Percentiles rank a stretch among this genome's conserved stretches.
Conservation (phyloP, 768 basidiomycete species). For the Phaeotremella skinneri region DNA sequence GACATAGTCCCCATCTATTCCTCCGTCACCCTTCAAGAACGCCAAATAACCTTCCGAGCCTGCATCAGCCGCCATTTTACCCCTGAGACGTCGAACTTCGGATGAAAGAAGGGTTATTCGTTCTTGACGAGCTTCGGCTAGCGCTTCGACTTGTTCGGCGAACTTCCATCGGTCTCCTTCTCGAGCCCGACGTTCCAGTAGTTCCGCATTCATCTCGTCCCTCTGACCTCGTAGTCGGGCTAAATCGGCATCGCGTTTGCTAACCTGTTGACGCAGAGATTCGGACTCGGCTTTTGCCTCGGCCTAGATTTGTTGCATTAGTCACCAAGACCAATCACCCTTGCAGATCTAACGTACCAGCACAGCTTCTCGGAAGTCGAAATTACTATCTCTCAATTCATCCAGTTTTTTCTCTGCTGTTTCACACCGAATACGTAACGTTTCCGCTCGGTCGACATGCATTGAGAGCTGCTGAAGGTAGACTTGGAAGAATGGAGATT, state of each 20-base stretch:
- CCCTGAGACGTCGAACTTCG: conserved; percentile 70
- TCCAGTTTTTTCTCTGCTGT: conserved; percentile 42
- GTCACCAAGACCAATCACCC: neutral
- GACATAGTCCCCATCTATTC: conserved; percentile 51
- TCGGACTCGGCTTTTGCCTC: conserved; percentile 53
- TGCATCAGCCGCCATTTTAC: conserved; percentile 69
- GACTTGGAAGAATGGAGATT: conserved; percentile 57
- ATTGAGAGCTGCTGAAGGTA: conserved; percentile 60
- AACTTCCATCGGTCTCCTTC: conserved; percentile 63
- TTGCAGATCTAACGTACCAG: conserved; percentile 1
- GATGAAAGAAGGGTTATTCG: conserved; percentile 69
- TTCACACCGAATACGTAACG: conserved; percentile 51
- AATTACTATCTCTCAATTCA: conserved; percentile 25
- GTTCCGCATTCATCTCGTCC: conserved; percentile 61
- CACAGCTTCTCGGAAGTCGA: conserved; percentile 36
- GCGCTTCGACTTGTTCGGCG: conserved; percentile 63
- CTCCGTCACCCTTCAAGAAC: conserved; percentile 64
- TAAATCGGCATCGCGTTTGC: conserved; percentile 49
- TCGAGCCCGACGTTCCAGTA: conserved; percentile 64
- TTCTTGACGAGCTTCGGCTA: conserved; percentile 67
- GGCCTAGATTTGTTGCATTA: neutral
- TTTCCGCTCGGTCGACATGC: conserved; percentile 54
- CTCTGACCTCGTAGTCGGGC: conserved; percentile 52
- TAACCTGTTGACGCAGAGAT: conserved; percentile 51
- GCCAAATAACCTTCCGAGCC: conserved; percentile 69